Evolutionary conservation across 306 rosid genomes (phyloP), one percentile per base, ranked within the genome.

Genomic region (Comarum palustre): DNA sequence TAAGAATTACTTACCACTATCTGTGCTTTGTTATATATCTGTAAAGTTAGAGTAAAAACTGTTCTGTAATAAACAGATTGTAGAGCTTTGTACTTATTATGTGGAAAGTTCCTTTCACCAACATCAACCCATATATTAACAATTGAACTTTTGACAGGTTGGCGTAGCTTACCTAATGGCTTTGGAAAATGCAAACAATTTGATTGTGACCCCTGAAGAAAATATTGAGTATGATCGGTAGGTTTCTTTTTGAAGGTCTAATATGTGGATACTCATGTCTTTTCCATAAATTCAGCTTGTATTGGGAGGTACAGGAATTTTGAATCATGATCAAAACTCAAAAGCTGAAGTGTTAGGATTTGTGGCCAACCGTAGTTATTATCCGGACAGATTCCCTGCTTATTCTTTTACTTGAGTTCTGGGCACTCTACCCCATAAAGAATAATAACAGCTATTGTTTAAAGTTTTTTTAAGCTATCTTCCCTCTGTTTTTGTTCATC

Each of bases 91-190:
- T 15, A 17, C 39, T 63, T 64, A 19, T 24, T 46, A 11, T 22
- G 34, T 2, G 20, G n/a, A 63, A 13, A 64, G 43, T 74, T 64
- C 46, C 38, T 75, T 73, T 54, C 66, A 60, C 45, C 3, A 38
- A 50, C 17, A 31, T 68, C 17, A 66, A 60, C 38, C 57, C 27
- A 8, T 75, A 55, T 70, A 48, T 61, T 54, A 42, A 51, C 76
- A 45, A 24, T 42, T 19, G 11, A 72, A 46, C 60, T 48, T 75
- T 78, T 82, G 77, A 67, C 95, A 94, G 98, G 92, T 89, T 66
- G 98, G 98, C 73, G 80, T 94, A 74, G 96, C 98, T 81, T 94
- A 89, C 86, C 85, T 94, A 73, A 63, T 94, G 92, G 98, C 98
- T 48, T 78, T 94, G 78, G 92, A 91, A 85, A 82, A 78, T 72